These are phyloP conservation scores for Salvia miltiorrhiza DNA, from an alignment of 257 asterid genomes.

Conservation along the genomic window DNA sequence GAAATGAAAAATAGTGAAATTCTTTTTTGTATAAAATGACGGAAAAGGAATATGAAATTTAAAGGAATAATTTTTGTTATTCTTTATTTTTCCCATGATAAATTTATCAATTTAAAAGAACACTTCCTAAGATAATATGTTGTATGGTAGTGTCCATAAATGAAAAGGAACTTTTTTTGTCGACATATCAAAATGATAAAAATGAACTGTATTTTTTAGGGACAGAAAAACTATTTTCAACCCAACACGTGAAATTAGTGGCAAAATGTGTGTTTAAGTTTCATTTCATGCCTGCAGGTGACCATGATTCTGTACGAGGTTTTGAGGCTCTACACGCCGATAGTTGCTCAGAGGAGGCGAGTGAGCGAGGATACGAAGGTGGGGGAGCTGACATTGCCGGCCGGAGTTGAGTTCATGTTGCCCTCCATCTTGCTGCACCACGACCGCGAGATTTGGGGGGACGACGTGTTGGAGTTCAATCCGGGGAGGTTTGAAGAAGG, in stretches of 20 bases:
- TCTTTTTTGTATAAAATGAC: too few relatives aligned
- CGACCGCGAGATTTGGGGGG: constrained; percentile 37
- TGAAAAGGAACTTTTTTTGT: too few relatives aligned
- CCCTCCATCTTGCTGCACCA: constrained; percentile 24
- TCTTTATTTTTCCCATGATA: too few relatives aligned
- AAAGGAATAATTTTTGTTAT: too few relatives aligned
- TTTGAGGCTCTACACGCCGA: constrained; percentile 34
- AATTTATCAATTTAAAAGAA: too few relatives aligned
- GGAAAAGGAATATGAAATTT: too few relatives aligned
- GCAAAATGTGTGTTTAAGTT: background rate
- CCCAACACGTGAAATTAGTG: background rate
- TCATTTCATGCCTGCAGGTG: background rate
- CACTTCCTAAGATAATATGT: too few relatives aligned
- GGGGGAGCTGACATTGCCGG: constrained; percentile 19
- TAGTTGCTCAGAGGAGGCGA: background rate
- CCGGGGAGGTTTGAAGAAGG: constrained; percentile 36
- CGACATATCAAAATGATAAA: too few relatives aligned
- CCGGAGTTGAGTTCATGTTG: constrained; percentile 6
- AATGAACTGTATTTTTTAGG: too few relatives aligned
- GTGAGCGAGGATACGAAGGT: constrained; percentile 19
- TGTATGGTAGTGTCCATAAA: too few relatives aligned
- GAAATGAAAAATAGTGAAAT: too few relatives aligned
- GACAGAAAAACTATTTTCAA: too few relatives aligned
- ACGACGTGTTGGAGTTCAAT: constrained; percentile 33
- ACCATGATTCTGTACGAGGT: constrained; percentile 20